Conservation (phyloP, 352 stramenopile species). For the Saprolegnia parasitica region DNA sequence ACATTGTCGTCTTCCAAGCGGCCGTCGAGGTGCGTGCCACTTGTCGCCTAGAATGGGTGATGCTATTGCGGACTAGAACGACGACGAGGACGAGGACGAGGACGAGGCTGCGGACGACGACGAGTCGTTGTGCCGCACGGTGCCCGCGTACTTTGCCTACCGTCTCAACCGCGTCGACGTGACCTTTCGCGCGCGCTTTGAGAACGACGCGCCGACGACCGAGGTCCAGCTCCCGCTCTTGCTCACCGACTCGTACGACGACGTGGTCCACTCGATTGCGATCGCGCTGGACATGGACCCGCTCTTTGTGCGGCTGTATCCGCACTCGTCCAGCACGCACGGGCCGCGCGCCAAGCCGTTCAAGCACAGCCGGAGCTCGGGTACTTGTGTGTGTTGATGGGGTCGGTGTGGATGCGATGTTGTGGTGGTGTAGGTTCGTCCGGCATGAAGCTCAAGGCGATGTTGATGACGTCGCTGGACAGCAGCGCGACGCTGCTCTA, state of each 20-base stretch:
- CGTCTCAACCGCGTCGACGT: constrained; percentile 77
- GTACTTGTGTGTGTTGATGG: constrained; percentile 61
- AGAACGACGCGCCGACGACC: constrained; percentile 44
- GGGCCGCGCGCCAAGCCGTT: constrained; percentile 62
- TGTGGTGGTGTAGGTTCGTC: not conserved
- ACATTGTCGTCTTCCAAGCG: constrained; percentile 81
- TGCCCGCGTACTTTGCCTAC: constrained; percentile 78
- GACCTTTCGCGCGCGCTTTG: constrained; percentile 44
- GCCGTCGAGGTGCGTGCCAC: constrained; percentile 36
- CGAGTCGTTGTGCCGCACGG: constrained; percentile 45
- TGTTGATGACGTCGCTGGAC: constrained; percentile 36
- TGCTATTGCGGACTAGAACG: constrained; percentile 15
- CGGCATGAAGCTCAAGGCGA: not conserved
- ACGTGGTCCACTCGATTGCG: constrained; percentile 60
- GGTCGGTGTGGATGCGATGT: no score
- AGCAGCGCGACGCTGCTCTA: constrained; percentile 68
- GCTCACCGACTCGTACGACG: constrained; percentile 67
- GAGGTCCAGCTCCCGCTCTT: constrained; percentile 50
- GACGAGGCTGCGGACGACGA: constrained; percentile 35
- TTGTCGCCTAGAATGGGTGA: constrained; percentile 24
- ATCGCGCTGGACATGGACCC: constrained; percentile 42
- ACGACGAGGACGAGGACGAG: constrained; percentile 35
- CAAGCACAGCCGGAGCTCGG: constrained; percentile 57
- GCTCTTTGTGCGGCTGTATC: constrained; percentile 70
- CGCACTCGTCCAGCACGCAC: constrained; percentile 64